These are phyloP conservation scores for Lentinula novae-zelandiae DNA, from an alignment of 1,284 basidiomycete species.

Conservation along the genomic window DNA sequence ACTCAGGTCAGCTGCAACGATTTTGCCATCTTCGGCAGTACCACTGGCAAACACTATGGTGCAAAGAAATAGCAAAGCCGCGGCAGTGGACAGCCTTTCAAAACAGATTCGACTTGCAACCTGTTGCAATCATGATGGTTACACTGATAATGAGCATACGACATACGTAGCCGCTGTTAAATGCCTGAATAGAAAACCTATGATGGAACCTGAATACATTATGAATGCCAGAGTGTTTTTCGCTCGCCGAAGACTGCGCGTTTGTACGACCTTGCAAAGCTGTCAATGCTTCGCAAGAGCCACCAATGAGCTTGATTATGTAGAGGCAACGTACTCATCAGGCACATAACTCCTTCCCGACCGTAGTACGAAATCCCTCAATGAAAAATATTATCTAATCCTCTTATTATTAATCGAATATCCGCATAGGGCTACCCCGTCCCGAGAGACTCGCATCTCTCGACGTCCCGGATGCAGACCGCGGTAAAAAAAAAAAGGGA, in stretches of 20 bases:
- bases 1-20: too few relatives aligned
- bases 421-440: neutral
- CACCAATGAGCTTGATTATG: neutral
- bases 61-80: neutral
- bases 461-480: neutral
- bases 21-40: neutral
- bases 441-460: neutral
- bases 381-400: neutral
- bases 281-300: neutral
- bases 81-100: neutral
- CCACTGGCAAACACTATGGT: neutral
- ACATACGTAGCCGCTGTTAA: neutral
- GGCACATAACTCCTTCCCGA: neutral
- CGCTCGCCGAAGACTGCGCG: neutral
- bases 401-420: neutral
- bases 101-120: neutral
- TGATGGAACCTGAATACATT: neutral
- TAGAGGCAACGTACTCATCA: neutral
- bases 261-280: neutral
- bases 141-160: neutral
- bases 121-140: neutral
- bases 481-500: neutral
- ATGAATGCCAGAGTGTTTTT: neutral
- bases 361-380: neutral
- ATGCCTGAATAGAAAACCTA: neutral